Percentiles rank a stretch among this genome's conserved stretches.
Evolutionary conservation across 2,329 filamentous ascomycete species (phyloP).

Genomic region (Trichoderma lentiforme): DNA sequence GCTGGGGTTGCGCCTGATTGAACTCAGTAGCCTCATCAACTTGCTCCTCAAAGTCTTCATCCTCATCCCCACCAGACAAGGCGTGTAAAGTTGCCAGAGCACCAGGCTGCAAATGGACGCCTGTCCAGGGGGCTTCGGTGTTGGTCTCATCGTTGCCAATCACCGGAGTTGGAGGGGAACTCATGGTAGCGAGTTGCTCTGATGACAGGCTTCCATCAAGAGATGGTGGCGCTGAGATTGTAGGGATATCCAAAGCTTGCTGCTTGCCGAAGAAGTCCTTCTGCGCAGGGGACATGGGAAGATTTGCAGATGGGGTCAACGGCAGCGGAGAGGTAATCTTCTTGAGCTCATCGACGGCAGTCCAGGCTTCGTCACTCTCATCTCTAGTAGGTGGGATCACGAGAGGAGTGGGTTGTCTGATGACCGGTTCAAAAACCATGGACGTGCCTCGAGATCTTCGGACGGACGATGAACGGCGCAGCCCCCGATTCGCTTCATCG

Average conservation of each 20-base stretch:
- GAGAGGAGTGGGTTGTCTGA: slow-evolving; percentile 42
- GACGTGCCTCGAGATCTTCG: slow-evolving; percentile 39
- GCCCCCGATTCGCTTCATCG: slow-evolving; percentile 24
- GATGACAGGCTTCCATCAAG: slow-evolving; percentile 85
- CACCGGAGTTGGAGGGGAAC: slow-evolving; percentile 80
- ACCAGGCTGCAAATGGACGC: slow-evolving; percentile 71
- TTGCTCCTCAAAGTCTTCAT: slow-evolving; percentile 52
- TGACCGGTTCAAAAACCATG: slow-evolving; percentile 33
- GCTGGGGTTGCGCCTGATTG: slow-evolving; percentile 23
- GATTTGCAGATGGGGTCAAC: slow-evolving; percentile 61
- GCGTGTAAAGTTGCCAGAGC: slow-evolving; percentile 79
- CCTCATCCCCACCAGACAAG: slow-evolving; percentile 60
- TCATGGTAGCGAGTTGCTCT: slow-evolving; percentile 79
- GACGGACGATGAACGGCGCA: slow-evolving; percentile 30
- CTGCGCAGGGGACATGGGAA: slow-evolving; percentile 73
- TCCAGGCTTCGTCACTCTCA: slow-evolving; percentile 39
- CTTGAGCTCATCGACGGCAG: slow-evolving; percentile 44
- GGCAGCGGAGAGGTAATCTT: slow-evolving; percentile 56
- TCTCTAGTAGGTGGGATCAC: slow-evolving; percentile 47
- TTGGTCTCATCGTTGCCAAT: slow-evolving; percentile 55
- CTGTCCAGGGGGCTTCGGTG: slow-evolving; percentile 64
- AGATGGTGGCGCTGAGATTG: slow-evolving; percentile 77
- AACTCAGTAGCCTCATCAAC: slow-evolving; percentile 44
- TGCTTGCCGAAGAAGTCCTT: slow-evolving; percentile 66
- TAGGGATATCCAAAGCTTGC: slow-evolving; percentile 64